These are phyloP conservation scores for Eutrema japonicum DNA, from an alignment of 345 rosid species.

Conservation along the genomic window DNA sequence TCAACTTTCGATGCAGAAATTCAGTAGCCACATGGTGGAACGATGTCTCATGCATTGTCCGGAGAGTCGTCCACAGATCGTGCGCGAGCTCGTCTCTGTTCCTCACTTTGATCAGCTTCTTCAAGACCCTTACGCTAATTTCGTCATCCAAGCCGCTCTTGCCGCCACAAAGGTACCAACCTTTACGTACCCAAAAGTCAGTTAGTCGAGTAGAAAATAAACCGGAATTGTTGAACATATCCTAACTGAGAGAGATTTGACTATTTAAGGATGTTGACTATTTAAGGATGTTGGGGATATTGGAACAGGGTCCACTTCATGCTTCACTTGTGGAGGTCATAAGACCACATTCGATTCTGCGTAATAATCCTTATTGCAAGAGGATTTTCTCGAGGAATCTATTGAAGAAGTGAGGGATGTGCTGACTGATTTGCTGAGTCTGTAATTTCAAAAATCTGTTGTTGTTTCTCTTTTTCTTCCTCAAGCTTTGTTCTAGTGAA, in stretches of 20 bases:
- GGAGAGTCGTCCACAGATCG: conserved; percentile 48
- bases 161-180: conserved; percentile 48
- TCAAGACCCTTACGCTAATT: conserved; percentile 63
- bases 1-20: conserved; percentile 58
- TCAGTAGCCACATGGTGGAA: conserved; percentile 65
- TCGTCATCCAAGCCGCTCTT: conserved; percentile 62
- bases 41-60: conserved; percentile 51
- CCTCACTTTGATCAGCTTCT: conserved; percentile 57
- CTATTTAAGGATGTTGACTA: background rate
- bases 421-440: conserved; percentile 14
- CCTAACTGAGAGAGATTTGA: background rate
- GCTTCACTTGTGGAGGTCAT: conserved; percentile 44
- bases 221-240: background rate
- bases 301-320: conserved; percentile 45
- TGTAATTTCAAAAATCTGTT: conserved; percentile 41
- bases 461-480: conserved; percentile 36
- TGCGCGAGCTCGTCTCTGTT: conserved; percentile 52
- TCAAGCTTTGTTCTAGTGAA: conserved; percentile 10
- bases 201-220: background rate
- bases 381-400: conserved; percentile 44
- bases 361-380: conserved; percentile 48
- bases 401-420: conserved; percentile 41
- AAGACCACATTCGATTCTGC: conserved; percentile 44
- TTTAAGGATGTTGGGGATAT: background rate
- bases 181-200: background rate